Base-by-base conservation (phyloP, 495 filamentous ascomycete species). In the Neurospora sp. region DNA sequence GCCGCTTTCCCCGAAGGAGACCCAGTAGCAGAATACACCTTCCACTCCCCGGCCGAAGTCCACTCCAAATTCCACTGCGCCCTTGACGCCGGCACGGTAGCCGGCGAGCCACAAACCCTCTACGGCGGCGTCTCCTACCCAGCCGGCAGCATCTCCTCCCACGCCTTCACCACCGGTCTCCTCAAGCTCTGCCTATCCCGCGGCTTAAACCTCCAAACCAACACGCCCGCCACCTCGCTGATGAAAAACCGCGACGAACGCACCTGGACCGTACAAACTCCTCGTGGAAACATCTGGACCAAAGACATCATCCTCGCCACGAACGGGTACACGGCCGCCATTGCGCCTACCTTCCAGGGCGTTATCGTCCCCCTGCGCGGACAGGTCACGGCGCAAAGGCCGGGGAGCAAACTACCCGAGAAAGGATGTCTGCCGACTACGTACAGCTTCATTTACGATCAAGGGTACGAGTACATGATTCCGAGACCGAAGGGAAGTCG, bases 381-480 rank as follows among this genome's bases (percentile, higher is more conserved):
- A n/a, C 90, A 91, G 74, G 87, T 93, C 69, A 87, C 88, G 0
- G 88, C 90, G 8, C 91, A 91, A 62, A 79, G 87, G 5, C 88
- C 87, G 5, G 90, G 89, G 0, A 49, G 37, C 20, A 77, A 72
- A 5, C 77, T 90, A 78, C 86, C 86, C 6, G 73, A 74, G 0
- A 72, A 74, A 0, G 86, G 85, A 0, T 73, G 74, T 40, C 74
- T 91, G 44, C 76, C 79, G 41, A 83, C 81, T 8, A 91, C 90
- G 14, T 91, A 90, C 62, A 90, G 87, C 23, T 91, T 91, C 72
- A 85, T 90, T 39, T 90, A 91, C 76, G 78, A 83, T 60, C 75
- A 84, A 62, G 86, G 91, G 9, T 87, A 90, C 78, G 85, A 90
- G 71, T 95, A 94, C 74, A 89, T 94, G 85, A 87, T 93, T 4